Base-by-base conservation (phyloP, 306 rosid species). In the Chamaecrista fasciculata region DNA sequence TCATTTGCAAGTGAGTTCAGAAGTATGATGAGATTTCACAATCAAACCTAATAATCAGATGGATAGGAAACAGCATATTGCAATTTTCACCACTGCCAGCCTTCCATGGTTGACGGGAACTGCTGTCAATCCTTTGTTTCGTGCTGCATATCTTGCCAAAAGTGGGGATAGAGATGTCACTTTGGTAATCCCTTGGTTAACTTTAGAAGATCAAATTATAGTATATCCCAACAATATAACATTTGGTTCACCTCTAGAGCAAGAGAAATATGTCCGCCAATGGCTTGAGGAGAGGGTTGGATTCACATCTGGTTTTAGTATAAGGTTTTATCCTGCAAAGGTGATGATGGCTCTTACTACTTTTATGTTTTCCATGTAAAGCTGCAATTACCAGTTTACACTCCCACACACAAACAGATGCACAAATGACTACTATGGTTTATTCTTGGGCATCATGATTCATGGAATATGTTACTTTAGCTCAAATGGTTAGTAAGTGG, bases 51-150 rank as follows among this genome's bases (percentile, higher is more conserved):
- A 71, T 51, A 70, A 78, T 36, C 49, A 72, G 78, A 90, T 90
- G 99, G 89, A 82, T 76, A 80, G 69, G 67, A 85, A 84, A 81
- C 80, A 69, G 28, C 91, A 91, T 75, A 76, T 94, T 84, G 97
- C 91, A 28, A 88, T 94, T 82, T 88, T 90, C 66, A 94, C 99
- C 16, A 90, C 99, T 12, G 99, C 99, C 48, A 91, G 99, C 82
- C 96, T 94, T 84, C 98, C 99, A 57, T 94, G 99, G 99, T 76
- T 94, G 85, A 94, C 99, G 26, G 99, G 99, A 63, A 94, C 99
- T 14, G 92, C 99, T 8, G 95, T 94, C 61, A 94, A 94, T 74
- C 99, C 99, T 50, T 80, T 94, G 67, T 91, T 94, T 72, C 97
- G 99, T 18, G 97, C 99, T 12, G 96, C 86, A 4, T 94, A 86